Evolutionary conservation across 306 rosid species (phyloP).

Genomic region (Rubus parviflorus): DNA sequence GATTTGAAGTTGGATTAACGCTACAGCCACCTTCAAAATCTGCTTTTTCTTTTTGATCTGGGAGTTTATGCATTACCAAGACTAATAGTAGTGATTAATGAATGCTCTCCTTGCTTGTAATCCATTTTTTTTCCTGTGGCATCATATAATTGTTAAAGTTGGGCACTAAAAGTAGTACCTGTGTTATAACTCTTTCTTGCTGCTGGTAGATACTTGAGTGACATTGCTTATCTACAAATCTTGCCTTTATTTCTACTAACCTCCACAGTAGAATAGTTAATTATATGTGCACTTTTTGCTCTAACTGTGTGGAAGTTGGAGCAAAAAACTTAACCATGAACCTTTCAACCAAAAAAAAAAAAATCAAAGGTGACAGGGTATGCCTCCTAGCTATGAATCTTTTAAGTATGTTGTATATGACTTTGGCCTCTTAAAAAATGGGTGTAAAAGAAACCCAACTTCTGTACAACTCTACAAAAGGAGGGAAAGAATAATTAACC

Average conservation of each 20-base stretch:
- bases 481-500: conserved; percentile 53
- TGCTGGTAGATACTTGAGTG: not conserved
- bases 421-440: not conserved
- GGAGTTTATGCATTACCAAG: not conserved
- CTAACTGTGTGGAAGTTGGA: not conserved
- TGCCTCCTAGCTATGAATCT: too few species aligned
- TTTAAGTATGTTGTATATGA: too few species aligned
- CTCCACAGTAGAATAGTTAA: not conserved
- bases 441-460: conserved; percentile 5
- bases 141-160: not conserved
- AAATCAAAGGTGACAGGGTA: too few species aligned
- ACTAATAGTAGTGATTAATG: not conserved
- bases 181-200: not conserved
- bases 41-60: not conserved
- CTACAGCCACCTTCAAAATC: conserved; percentile 2
- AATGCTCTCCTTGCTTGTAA: not conserved
- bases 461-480: conserved; percentile 20
- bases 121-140: not conserved
- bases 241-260: not conserved
- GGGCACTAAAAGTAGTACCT: not conserved
- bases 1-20: conserved; percentile 26
- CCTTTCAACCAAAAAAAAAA: not conserved
- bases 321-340: not conserved
- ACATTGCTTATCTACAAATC: not conserved
- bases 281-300: not conserved